Conservation (phyloP, 176 grass and related monocot species). For the Raddia distichophylla region DNA sequence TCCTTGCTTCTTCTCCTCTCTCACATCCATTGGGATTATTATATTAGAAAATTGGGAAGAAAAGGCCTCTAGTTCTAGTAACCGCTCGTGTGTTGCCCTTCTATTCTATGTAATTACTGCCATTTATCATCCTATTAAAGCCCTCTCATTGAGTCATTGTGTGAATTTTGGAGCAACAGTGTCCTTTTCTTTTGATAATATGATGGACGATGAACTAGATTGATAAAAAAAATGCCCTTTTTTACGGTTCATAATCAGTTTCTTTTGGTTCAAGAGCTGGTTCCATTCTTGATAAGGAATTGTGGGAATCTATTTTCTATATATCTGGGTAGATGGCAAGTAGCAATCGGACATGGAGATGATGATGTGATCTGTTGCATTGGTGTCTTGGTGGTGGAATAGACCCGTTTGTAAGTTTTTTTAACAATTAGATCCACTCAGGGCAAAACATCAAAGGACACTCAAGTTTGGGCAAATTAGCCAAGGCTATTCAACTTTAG, state of each 20-base stretch:
- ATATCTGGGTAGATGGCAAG: not conserved
- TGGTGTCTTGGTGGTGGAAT: not conserved
- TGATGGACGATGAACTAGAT: not conserved
- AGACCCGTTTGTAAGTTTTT: too few relatives aligned
- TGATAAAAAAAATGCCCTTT: too few relatives aligned
- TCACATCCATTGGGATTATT: not conserved
- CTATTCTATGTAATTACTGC: slow-evolving; percentile 33
- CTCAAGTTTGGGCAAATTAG: too few relatives aligned
- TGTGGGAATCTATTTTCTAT: not conserved
- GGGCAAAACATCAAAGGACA: too few relatives aligned
- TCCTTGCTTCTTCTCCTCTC: not conserved
- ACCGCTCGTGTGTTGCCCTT: not conserved
- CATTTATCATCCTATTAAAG: slow-evolving; percentile 18
- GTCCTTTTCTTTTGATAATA: not conserved
- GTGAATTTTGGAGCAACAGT: not conserved
- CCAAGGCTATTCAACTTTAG: too few relatives aligned
- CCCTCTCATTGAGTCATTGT: not conserved
- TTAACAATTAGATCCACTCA: too few relatives aligned
- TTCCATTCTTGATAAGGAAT: not conserved
- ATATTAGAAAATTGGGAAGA: slow-evolving; percentile 14
- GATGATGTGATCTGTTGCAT: not conserved
- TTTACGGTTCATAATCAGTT: not conserved
- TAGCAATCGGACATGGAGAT: not conserved
- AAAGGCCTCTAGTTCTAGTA: slow-evolving; percentile 6
- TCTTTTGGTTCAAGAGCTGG: not conserved